phyloP scores from a whole-genome alignment of 495 filamentous ascomycete genomes.

The Aspergillus nanangensis region DNA sequence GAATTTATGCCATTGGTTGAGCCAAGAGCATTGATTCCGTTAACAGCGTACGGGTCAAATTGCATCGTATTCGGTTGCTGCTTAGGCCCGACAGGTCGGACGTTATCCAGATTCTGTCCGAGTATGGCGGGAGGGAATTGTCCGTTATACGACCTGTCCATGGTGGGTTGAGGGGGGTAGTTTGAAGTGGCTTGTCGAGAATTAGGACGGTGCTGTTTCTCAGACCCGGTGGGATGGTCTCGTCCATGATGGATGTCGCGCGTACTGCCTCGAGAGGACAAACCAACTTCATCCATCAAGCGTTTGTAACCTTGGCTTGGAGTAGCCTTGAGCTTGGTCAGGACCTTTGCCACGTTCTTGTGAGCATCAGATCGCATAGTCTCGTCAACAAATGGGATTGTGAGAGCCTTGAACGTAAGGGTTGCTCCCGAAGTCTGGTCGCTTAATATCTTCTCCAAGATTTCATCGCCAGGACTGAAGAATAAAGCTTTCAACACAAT shows the following conservation, averaged over 20 bases:
- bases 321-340: conserved; percentile 85
- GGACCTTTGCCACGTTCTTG: conserved; percentile 84
- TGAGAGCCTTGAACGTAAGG: conserved; percentile 95
- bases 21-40: conserved; percentile 31
- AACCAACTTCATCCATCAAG: conserved; percentile 93
- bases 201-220: conserved; percentile 45
- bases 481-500: conserved; percentile 88
- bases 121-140: conserved; percentile 37
- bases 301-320: conserved; percentile 97
- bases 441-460: conserved; percentile 83
- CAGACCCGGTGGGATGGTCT: conserved; percentile 37
- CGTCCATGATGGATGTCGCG: conserved; percentile 43
- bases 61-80: conserved; percentile 26
- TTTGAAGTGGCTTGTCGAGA: conserved; percentile 43
- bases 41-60: conserved; percentile 41
- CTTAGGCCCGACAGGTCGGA: conserved; percentile 38
- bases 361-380: conserved; percentile 80
- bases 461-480: conserved; percentile 85
- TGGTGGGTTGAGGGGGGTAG: conserved; percentile 35
- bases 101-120: conserved; percentile 30
- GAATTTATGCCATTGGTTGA: conserved; percentile 12
- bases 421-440: conserved; percentile 93
- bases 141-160: conserved; percentile 45
- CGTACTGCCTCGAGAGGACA: conserved; percentile 59
- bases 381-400: conserved; percentile 97